Percentiles rank a stretch among this genome's conserved stretches.
phyloP scores from a whole-genome alignment of 345 rosid genomes.

The Acer campestre region DNA sequence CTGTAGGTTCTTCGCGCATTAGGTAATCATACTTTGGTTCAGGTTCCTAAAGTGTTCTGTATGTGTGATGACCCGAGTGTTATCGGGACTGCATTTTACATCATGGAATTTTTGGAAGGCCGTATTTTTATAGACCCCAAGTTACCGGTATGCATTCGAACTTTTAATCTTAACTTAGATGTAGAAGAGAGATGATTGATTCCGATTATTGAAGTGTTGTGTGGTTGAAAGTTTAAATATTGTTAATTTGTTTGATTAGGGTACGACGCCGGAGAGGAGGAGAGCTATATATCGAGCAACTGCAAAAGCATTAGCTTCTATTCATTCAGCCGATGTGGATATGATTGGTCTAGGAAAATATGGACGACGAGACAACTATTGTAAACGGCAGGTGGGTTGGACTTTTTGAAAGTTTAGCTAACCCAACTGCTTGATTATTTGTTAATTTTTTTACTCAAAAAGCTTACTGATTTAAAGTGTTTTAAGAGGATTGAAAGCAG shows the following conservation, averaged over 20 bases:
- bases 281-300: slow-evolving; percentile 66
- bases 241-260: slow-evolving; percentile 42
- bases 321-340: slow-evolving; percentile 78
- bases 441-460: not conserved
- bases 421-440: not conserved
- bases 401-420: not conserved
- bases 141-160: slow-evolving; percentile 47
- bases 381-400: slow-evolving; percentile 74
- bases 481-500: not conserved
- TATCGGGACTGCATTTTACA: slow-evolving; percentile 88
- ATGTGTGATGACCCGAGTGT: slow-evolving; percentile 68
- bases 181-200: not conserved
- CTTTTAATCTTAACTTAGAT: not conserved
- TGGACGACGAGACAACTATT: slow-evolving; percentile 79
- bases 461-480: not conserved
- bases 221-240: slow-evolving; percentile 8
- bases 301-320: slow-evolving; percentile 74
- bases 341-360: slow-evolving; percentile 76
- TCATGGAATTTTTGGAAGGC: slow-evolving; percentile 96
- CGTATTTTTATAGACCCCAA: slow-evolving; percentile 74
- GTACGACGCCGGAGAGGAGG: slow-evolving; percentile 63
- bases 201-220: slow-evolving; percentile 1
- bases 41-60: slow-evolving; percentile 85
- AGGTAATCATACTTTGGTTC: slow-evolving; percentile 76
- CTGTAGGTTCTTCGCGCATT: slow-evolving; percentile 76